Base-by-base conservation (phyloP, 805 yeast genomes). In the Saccharomyces kudriavzevii region DNA sequence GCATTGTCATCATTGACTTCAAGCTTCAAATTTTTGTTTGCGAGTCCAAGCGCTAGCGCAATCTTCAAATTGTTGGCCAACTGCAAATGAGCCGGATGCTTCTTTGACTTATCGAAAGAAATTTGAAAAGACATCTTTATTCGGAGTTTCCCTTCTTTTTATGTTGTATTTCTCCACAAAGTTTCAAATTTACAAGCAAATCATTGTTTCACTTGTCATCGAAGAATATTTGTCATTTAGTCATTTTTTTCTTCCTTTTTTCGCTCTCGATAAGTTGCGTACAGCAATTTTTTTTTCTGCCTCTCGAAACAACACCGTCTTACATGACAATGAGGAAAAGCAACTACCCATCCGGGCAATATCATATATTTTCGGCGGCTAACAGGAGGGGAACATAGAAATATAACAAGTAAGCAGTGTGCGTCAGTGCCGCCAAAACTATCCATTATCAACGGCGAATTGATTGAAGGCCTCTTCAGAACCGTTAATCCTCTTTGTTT, bases 41-140 rank as follows among this genome's bases (percentile, higher is more conserved):
- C 63, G 50, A 58, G 60, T 52, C 66, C 61, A 24, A 62, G 58
- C 9, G 70, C 71, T 22, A 68, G 49, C 10, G 71, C 65, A 14
- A 69, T 53, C 53, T 70, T 70, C 22, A 70, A 57, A 52, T 70
- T 70, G 52, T 65, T 68, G 29, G 70, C 66, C 40, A 64, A 49
- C 11, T 58, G 55, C 20, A 65, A 48, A 20, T 56, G 56, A n/a
- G 53, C 50, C 5, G 59, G 31, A 26, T 56, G 61, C n/a, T 54
- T 57, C 49, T 66, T 67, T 4, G 58, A 54, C 49, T 57, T 59
- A 56, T 66, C 72, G 54, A 67, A 67, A 8, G 70, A 57, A 24
- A 68, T 25, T 49, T 55, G 54, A n/a, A 56, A 51, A 22, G 66
- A 52, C 67, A 64, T 65, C 13, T 11, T n/a, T 35, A 17, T 6